phyloP scores from a whole-genome alignment of 1,139 yeast species.

The Taiozyma sp. region DNA sequence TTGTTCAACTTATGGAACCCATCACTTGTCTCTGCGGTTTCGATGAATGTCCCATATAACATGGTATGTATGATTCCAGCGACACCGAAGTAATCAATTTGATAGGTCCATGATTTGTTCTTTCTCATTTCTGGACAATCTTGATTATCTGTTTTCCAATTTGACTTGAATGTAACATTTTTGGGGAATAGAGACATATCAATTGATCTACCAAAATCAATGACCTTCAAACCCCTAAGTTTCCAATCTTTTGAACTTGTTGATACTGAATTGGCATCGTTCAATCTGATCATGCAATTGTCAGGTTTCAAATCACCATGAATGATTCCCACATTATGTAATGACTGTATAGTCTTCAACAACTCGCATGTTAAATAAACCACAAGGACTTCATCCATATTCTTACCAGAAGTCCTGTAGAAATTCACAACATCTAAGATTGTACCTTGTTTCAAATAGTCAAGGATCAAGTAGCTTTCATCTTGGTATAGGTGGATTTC shows the following conservation, averaged over 20 bases:
- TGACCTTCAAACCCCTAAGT: slow-evolving; percentile 54
- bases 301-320: slow-evolving; percentile 90
- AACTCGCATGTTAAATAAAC: slow-evolving; percentile 64
- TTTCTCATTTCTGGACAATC: slow-evolving; percentile 75
- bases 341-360: slow-evolving; percentile 50
- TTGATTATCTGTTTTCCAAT: slow-evolving; percentile 65
- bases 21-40: slow-evolving; percentile 27
- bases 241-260: slow-evolving; percentile 40
- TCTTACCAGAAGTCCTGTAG: slow-evolving; percentile 28
- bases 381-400: slow-evolving; percentile 56
- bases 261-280: slow-evolving; percentile 20
- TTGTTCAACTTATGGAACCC: slow-evolving; percentile 33
- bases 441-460: slow-evolving; percentile 73
- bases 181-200: slow-evolving; percentile 58
- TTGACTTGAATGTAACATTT: slow-evolving; percentile 50
- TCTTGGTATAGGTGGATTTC: slow-evolving; percentile 57
- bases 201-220: slow-evolving; percentile 82
- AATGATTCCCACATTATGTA: slow-evolving; percentile 63
- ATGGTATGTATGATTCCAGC: slow-evolving; percentile 74
- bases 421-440: slow-evolving; percentile 66
- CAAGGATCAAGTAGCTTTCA: slow-evolving; percentile 70
- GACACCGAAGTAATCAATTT: slow-evolving; percentile 81
- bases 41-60: slow-evolving; percentile 64
- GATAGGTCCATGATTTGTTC: slow-evolving; percentile 67
- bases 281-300: slow-evolving; percentile 73